Evolutionary conservation across 108 stramenopile species (phyloP).

Genomic region (Pseudonitzschia delicatissima): DNA sequence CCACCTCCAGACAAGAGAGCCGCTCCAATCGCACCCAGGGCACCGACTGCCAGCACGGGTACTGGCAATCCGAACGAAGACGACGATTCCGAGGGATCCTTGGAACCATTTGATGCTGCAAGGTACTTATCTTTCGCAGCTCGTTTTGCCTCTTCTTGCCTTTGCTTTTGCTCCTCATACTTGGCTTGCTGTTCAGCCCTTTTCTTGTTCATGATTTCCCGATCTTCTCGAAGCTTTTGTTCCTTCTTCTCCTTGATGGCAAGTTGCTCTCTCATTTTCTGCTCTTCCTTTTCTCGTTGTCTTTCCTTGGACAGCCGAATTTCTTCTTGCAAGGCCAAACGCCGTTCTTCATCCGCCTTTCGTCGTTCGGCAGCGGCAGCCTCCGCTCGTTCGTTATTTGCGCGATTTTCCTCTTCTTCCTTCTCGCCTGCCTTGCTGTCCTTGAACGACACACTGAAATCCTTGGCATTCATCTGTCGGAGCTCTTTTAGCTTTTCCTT

Average conservation of each 20-base stretch:
- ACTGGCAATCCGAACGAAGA: not conserved
- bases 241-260: conserved; percentile 11
- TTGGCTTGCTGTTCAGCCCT: not conserved
- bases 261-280: not conserved
- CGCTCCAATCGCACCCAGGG: not conserved
- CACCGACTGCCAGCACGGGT: not conserved
- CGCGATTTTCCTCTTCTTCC: conserved; percentile 23
- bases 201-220: not conserved
- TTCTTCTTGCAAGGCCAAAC: conserved; percentile 12
- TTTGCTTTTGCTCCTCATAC: not conserved
- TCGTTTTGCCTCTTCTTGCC: not conserved
- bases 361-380: not conserved
- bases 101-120: not conserved
- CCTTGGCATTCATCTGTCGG: conserved; percentile 1
- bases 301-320: not conserved
- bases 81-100: not conserved
- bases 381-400: conserved; percentile 10
- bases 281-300: not conserved
- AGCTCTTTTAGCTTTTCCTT: conserved; percentile 23
- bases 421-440: conserved; percentile 37
- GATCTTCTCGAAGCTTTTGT: not conserved
- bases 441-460: conserved; percentile 26
- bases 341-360: conserved; percentile 19
- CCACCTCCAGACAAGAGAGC: not conserved
- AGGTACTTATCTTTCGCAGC: not conserved